Conservation (phyloP, 225 moss, liverwort and hornwort species). For the Polytrichum formosum region DNA sequence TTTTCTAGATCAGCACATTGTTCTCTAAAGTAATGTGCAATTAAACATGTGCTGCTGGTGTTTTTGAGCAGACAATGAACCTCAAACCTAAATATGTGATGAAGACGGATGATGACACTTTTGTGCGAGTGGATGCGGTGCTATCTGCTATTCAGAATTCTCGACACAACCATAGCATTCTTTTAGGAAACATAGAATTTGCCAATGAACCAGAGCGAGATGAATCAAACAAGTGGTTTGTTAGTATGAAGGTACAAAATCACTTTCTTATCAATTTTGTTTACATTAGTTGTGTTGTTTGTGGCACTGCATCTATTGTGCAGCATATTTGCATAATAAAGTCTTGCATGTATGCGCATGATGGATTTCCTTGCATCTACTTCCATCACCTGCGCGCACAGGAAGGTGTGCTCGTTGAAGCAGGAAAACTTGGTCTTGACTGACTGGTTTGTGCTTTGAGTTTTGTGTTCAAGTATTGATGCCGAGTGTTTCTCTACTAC, state of each 20-base stretch:
- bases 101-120: constrained; percentile 98
- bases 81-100: constrained; percentile 73
- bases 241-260: constrained; percentile 36
- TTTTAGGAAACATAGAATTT: constrained; percentile 72
- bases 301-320: no score
- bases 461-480: no score
- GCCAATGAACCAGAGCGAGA: constrained; percentile 55
- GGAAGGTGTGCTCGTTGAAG: no score
- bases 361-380: no score
- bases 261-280: not conserved
- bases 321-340: no score
- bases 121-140: constrained; percentile 82
- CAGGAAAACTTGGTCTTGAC: no score
- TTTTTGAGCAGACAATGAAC: constrained; percentile 49
- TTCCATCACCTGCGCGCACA: no score
- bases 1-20: no score
- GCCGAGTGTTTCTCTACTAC: constrained; percentile 2
- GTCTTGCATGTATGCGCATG: no score
- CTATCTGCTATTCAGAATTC: constrained; percentile 47
- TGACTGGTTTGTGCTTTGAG: no score
- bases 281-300: not conserved
- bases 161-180: constrained; percentile 43
- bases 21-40: no score
- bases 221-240: constrained; percentile 77
- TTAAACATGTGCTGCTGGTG: no score